phyloP scores from a whole-genome alignment of 257 asterid genomes.

The Vinca minor region DNA sequence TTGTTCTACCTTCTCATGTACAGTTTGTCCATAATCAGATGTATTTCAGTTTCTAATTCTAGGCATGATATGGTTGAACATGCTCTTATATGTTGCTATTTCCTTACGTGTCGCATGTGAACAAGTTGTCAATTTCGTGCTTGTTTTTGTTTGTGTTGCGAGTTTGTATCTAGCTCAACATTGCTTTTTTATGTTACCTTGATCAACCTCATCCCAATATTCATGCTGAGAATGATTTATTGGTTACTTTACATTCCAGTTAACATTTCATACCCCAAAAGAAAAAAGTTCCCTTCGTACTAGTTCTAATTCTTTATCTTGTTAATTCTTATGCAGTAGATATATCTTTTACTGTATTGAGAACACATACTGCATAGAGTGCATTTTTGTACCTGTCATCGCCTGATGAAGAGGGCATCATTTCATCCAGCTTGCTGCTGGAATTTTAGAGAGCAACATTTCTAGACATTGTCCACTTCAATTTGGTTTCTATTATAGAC shows the following conservation, averaged over 20 bases:
- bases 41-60: background rate
- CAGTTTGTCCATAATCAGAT: constrained; percentile 6
- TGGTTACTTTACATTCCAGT: background rate
- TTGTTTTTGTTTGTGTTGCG: background rate
- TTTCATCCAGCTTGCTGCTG: too few species aligned
- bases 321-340: too few species aligned
- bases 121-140: background rate
- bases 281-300: too few species aligned
- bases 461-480: too few species aligned
- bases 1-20: constrained; percentile 98
- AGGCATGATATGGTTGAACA: background rate
- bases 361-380: too few species aligned
- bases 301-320: too few species aligned
- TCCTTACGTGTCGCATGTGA: background rate
- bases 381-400: too few species aligned
- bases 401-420: too few species aligned
- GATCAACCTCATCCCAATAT: background rate
- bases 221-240: background rate
- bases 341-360: too few species aligned
- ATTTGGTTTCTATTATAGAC: too few species aligned
- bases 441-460: too few species aligned
- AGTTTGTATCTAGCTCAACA: constrained; percentile 2
- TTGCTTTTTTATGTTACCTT: background rate
- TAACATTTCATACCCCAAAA: background rate
- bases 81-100: background rate